Conservation (phyloP, 768 basidiomycete genomes). For the Auricularia auricula-judae region DNA sequence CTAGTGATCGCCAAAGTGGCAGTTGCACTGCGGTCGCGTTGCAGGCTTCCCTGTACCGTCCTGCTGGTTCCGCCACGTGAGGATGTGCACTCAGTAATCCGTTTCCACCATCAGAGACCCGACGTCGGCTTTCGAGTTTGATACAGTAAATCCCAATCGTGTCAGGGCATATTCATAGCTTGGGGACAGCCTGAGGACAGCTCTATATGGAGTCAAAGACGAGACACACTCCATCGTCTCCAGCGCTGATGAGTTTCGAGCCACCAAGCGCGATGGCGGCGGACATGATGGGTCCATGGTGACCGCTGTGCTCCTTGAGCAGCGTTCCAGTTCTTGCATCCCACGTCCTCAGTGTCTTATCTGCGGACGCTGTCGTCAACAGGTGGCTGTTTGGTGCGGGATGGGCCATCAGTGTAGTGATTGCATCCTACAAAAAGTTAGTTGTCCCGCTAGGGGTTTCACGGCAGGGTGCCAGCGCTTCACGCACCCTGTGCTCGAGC, state of each 20-base stretch:
- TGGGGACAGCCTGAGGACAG: no score
- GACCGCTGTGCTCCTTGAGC: constrained; percentile 72
- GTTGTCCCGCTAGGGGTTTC: neutral
- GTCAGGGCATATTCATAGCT: no score
- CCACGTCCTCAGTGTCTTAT: constrained; percentile 83
- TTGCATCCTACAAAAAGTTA: constrained; percentile 56
- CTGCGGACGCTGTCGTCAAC: constrained; percentile 78
- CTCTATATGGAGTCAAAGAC: constrained; percentile 39
- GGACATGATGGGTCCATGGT: constrained; percentile 63
- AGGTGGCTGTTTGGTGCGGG: constrained; percentile 67
- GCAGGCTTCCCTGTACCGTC: no score
- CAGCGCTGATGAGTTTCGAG: constrained; percentile 67
- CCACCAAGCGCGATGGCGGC: constrained; percentile 65
- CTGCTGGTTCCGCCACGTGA: no score
- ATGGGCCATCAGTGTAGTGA: constrained; percentile 68
- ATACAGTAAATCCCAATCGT: no score
- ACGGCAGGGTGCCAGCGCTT: neutral
- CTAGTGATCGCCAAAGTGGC: no score
- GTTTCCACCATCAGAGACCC: no score
- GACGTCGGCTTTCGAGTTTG: no score
- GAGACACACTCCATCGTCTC: constrained; percentile 81
- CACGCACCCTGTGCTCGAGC: constrained; percentile 64
- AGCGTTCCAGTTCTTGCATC: constrained; percentile 78
- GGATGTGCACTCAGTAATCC: no score
- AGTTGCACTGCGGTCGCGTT: no score